phyloP scores from a whole-genome alignment of 2,329 filamentous ascomycete genomes.

The Rutstroemia sp. region DNA sequence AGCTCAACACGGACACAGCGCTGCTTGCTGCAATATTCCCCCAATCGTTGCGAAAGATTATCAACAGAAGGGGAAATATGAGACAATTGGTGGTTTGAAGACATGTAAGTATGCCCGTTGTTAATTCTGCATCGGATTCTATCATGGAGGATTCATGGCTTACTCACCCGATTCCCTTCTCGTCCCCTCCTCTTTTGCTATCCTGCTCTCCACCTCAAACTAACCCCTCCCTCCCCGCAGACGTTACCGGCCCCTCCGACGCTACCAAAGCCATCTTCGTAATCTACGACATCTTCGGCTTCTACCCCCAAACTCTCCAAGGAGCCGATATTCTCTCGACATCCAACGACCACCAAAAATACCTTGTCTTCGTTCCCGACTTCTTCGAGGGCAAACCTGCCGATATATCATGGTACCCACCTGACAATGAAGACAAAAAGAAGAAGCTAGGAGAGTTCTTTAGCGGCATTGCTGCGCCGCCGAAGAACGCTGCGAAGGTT shows the following conservation, averaged over 20 bases:
- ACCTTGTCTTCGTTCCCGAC: slow-evolving; percentile 86
- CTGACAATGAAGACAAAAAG: slow-evolving; percentile 54
- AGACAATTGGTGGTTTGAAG: slow-evolving; percentile 48
- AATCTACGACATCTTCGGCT: slow-evolving; percentile 60
- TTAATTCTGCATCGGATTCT: background rate
- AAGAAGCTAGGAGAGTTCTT: slow-evolving; percentile 53
- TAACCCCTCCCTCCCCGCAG: slow-evolving; percentile 10
- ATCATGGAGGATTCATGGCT: background rate
- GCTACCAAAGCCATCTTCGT: slow-evolving; percentile 52
- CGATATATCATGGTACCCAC: slow-evolving; percentile 47
- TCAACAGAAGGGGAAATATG: slow-evolving; percentile 47
- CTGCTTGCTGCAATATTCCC: slow-evolving; percentile 52
- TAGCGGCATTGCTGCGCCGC: slow-evolving; percentile 22
- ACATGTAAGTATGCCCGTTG: slow-evolving; percentile 35
- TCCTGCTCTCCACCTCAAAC: background rate
- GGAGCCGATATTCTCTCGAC: slow-evolving; percentile 60
- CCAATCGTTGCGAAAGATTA: slow-evolving; percentile 51
- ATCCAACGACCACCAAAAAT: slow-evolving; percentile 50
- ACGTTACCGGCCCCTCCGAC: slow-evolving; percentile 40
- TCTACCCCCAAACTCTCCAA: slow-evolving; percentile 63
- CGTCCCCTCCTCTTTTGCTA: too few species aligned
- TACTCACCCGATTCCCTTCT: background rate
- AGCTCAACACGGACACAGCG: slow-evolving; percentile 39
- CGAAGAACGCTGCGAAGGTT: slow-evolving; percentile 38
- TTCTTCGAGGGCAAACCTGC: slow-evolving; percentile 64